These are phyloP conservation scores for Anaeromyces robustus DNA, from an alignment of 192 early-diverging fungal genomes.

Conservation along the genomic window DNA sequence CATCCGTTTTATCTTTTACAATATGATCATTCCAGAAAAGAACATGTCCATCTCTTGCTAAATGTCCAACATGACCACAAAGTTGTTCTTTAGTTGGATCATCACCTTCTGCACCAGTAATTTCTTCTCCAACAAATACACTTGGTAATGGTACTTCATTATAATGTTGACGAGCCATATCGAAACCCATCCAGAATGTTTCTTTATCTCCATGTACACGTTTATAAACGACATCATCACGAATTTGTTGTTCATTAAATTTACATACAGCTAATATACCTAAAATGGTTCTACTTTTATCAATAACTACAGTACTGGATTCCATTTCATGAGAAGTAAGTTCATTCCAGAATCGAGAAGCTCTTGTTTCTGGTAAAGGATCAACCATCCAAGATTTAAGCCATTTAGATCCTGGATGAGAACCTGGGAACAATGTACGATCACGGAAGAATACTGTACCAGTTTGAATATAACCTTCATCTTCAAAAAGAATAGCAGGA, in stretches of 20 bases:
- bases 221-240: constrained; percentile 26
- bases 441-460: constrained; percentile 48
- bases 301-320: constrained; percentile 36
- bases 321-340: constrained; percentile 24
- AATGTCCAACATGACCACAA: not conserved
- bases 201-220: constrained; percentile 8
- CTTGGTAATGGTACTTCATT: not conserved
- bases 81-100: not conserved
- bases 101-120: not conserved
- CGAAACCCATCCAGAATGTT: constrained; percentile 6
- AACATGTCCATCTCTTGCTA: not conserved
- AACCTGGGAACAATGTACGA: constrained; percentile 27
- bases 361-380: constrained; percentile 16
- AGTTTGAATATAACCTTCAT: constrained; percentile 24
- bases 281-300: constrained; percentile 28
- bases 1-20: not conserved
- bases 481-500: constrained; percentile 31
- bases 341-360: not conserved
- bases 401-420: constrained; percentile 18
- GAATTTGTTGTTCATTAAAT: constrained; percentile 15
- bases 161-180: not conserved
- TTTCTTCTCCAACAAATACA: not conserved
- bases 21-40: not conserved
- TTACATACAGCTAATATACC: constrained; percentile 34
- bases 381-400: constrained; percentile 28